Evolutionary conservation across 164 flowering plant species (phyloP), one percentile per base, ranked within the genome.

Genomic region (Vitis riparia): DNA sequence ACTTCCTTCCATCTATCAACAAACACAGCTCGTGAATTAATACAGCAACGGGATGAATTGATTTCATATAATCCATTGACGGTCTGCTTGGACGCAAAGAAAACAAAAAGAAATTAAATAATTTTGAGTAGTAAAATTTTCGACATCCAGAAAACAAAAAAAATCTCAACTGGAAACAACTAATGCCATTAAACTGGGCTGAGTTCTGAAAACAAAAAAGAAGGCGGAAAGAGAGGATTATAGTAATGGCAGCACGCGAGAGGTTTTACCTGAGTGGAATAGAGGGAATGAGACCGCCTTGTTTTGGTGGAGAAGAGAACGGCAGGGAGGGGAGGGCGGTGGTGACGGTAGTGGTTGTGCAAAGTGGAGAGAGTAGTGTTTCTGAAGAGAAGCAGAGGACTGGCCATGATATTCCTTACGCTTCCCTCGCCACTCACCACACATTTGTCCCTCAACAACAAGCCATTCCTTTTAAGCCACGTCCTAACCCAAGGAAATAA

Each of bases 1-100:
- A 73, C 68, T 73, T 57, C 72, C 81, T 16, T 75, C 89, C 97
- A 91, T 92, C 96, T 94, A 67, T 69, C 30, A 37, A 49, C 48
- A 56, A 9, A 58, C 62, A 50, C 0, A 61, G 62, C 62, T 59
- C 44, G 44, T 6, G 44, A 37, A 37, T 37, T 37, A 37, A 37
- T 3, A 37, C 44, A 6, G 44, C 5, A 37, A 37, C 44, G 7
- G 44, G 44, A 37, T 37, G 13, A 23, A 48, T 48, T 4, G 50
- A 49, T 11, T 49, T 11, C 15, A 63, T 19, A 49, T 11, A 16
- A 44, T 17, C 50, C 14, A 16, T 51, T 16, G 11, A 19, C 63
- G 2, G 9, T 9, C 65, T 37, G 65, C 16, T 62, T 37, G 65
- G 62, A 23, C 12, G 30, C 62, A 23, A 37, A 59, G 48, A 61